Evolutionary conservation across 129 eudicot genomes (phyloP).

Genomic region (Saussurea involucrata): DNA sequence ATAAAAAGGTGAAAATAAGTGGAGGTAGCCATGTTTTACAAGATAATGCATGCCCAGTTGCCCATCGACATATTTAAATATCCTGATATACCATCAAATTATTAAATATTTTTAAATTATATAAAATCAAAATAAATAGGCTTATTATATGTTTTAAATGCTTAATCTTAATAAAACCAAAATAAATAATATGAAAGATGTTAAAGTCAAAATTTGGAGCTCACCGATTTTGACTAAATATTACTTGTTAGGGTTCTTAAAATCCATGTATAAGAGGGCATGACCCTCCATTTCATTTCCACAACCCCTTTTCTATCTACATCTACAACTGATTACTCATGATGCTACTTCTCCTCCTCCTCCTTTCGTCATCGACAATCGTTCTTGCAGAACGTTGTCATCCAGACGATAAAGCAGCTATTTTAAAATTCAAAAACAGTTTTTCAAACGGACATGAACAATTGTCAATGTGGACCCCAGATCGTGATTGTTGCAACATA

Average conservation of each 20-base stretch:
- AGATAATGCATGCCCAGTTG: constrained; percentile 14
- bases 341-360: constrained; percentile 24
- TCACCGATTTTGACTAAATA: constrained; percentile 16
- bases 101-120: background rate
- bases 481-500: constrained; percentile 41
- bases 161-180: background rate
- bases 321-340: background rate
- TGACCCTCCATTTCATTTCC: background rate
- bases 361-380: constrained; percentile 14
- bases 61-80: background rate
- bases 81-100: background rate
- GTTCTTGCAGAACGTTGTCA: constrained; percentile 30
- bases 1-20: background rate
- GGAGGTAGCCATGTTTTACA: background rate
- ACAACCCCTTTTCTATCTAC: background rate
- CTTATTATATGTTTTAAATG: background rate
- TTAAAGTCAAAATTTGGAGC: constrained; percentile 4
- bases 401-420: constrained; percentile 48
- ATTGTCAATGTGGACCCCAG: constrained; percentile 28
- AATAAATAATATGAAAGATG: background rate
- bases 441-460: constrained; percentile 41
- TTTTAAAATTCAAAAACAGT: constrained; percentile 36
- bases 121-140: background rate
- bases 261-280: background rate
- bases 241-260: constrained; percentile 3